These are phyloP conservation scores for Pezizomycotina sp. DNA, from an alignment of 2,329 filamentous ascomycete species.

Conservation along the genomic window DNA sequence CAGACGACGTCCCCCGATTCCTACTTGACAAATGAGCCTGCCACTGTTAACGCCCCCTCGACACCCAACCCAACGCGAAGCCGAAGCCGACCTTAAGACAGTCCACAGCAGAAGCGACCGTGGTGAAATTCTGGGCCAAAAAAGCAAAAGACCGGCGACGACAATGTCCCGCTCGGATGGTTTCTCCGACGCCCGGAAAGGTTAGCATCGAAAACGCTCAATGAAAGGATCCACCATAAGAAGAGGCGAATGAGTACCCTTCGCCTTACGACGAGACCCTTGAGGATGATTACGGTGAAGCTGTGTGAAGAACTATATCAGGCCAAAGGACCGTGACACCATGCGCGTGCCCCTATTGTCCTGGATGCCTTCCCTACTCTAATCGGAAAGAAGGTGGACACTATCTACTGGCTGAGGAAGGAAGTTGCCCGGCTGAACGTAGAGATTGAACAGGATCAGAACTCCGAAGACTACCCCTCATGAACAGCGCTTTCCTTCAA, in stretches of 20 bases:
- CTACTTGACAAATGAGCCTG: too few relatives aligned
- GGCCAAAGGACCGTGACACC: slow-evolving; percentile 65
- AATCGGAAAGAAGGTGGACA: slow-evolving; percentile 80
- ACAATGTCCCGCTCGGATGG: too few relatives aligned
- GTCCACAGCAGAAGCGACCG: too few relatives aligned
- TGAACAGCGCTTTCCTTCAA: slow-evolving; percentile 96
- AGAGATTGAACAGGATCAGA: slow-evolving; percentile 83
- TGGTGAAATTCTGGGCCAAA: too few relatives aligned
- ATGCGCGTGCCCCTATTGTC: slow-evolving; percentile 53
- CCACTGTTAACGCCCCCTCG: too few relatives aligned
- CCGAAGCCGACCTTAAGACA: too few relatives aligned
- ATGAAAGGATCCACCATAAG: slow-evolving; percentile 1
- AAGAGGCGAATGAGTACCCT: slow-evolving; percentile 38
- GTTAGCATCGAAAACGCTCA: slow-evolving; percentile 22
- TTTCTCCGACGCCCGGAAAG: slow-evolving; percentile 11
- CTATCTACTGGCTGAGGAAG: slow-evolving; percentile 76
- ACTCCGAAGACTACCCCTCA: slow-evolving; percentile 70
- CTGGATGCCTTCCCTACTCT: slow-evolving; percentile 66
- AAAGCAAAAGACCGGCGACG: too few relatives aligned
- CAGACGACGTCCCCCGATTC: too few relatives aligned
- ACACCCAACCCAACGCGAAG: too few relatives aligned
- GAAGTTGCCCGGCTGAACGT: slow-evolving; percentile 75
- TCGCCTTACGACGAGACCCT: slow-evolving; percentile 46
- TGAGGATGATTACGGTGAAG: slow-evolving; percentile 40
- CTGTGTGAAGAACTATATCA: slow-evolving; percentile 67